Conservation (phyloP, 305 asterid genomes). For the Stenogyne calaminthoides region DNA sequence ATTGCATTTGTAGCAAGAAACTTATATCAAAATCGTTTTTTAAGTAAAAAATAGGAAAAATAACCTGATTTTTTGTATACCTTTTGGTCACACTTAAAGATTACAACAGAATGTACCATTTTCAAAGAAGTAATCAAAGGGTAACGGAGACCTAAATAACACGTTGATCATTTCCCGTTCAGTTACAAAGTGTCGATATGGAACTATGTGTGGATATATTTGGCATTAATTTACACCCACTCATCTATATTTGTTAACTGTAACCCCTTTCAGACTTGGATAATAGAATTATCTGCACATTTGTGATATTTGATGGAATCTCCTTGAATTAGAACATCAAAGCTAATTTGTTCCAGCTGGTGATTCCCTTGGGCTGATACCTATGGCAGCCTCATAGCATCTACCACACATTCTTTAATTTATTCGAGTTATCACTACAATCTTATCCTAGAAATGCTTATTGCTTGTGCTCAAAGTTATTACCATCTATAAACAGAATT, state of each 20-base stretch:
- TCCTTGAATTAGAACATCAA: neutral
- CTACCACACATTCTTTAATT: conserved; percentile 1
- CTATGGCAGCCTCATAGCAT: conserved; percentile 9
- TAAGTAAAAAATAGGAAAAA: conserved; percentile 20
- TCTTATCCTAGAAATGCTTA: conserved; percentile 17
- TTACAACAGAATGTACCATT: neutral
- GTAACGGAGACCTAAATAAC: neutral
- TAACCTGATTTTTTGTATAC: conserved; percentile 13
- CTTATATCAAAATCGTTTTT: neutral
- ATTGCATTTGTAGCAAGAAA: conserved; percentile 12
- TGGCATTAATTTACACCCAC: neutral
- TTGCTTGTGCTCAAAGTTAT: neutral
- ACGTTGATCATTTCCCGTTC: neutral
- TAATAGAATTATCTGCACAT: conserved; percentile 9
- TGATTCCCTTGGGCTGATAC: neutral
- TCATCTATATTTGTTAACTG: conserved; percentile 3
- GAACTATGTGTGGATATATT: neutral
- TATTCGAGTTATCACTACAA: conserved; percentile 9
- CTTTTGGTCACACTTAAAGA: conserved; percentile 5
- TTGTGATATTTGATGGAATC: neutral
- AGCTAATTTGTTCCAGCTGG: conserved; percentile 11
- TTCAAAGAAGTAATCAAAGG: neutral
- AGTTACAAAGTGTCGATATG: neutral
- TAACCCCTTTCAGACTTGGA: conserved; percentile 12
- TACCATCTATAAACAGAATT: conserved; percentile 9